phyloP scores from a whole-genome alignment of 305 asterid genomes.

The Nicotiana rustica region DNA sequence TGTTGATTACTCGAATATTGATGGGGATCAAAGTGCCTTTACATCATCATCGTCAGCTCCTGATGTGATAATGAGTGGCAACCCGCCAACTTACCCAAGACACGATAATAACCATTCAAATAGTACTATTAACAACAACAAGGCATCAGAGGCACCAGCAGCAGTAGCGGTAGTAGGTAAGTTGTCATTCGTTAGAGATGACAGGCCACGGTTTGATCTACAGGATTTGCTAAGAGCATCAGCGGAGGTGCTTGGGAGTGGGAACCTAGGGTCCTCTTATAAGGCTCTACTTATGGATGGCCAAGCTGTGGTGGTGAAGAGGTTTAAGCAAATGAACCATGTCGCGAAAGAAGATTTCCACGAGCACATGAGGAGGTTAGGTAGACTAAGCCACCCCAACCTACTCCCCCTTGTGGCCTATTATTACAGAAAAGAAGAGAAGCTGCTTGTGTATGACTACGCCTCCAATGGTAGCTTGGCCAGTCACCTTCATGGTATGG shows the following conservation, averaged over 20 bases:
- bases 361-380: slow-evolving; percentile 89
- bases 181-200: slow-evolving; percentile 73
- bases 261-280: slow-evolving; percentile 87
- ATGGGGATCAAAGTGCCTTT: slow-evolving; percentile 18
- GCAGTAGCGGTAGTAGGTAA: slow-evolving; percentile 49
- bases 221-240: slow-evolving; percentile 88
- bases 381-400: slow-evolving; percentile 72
- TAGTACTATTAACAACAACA: not conserved
- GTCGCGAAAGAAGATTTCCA: slow-evolving; percentile 80
- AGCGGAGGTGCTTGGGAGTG: slow-evolving; percentile 91
- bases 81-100: not conserved
- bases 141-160: slow-evolving; percentile 30
- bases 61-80: slow-evolving; percentile 11
- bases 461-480: slow-evolving; percentile 75
- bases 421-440: slow-evolving; percentile 82
- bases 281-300: slow-evolving; percentile 86
- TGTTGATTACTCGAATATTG: not conserved
- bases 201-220: slow-evolving; percentile 67
- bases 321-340: slow-evolving; percentile 81
- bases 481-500: slow-evolving; percentile 65
- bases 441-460: slow-evolving; percentile 74
- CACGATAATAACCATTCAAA: not conserved
- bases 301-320: slow-evolving; percentile 79
- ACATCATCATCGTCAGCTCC: slow-evolving; percentile 8
- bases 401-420: slow-evolving; percentile 82